Evolutionary conservation across 805 yeast species (phyloP).

Genomic region (Sungouiozyma ichnusensis): DNA sequence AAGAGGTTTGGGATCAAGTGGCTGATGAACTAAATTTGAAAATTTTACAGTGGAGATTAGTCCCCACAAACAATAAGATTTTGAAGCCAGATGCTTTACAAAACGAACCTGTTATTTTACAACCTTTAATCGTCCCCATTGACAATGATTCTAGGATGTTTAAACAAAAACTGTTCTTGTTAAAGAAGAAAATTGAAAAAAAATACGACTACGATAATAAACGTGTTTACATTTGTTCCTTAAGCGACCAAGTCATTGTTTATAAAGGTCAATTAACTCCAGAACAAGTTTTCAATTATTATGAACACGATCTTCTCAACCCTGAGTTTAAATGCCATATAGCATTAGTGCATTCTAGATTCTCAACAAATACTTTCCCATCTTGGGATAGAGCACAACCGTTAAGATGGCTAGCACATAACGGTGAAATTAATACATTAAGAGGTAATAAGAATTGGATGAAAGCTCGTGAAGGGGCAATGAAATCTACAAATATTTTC

Average conservation of each 20-base stretch:
- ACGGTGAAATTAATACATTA: constrained; percentile 95
- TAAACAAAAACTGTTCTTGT: constrained; percentile 16
- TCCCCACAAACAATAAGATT: constrained; percentile 89
- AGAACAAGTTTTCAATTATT: constrained; percentile 87
- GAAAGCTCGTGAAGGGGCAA: constrained; percentile 97
- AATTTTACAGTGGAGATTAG: constrained; percentile 90
- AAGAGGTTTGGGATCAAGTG: constrained; percentile 35
- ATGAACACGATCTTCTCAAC: constrained; percentile 73
- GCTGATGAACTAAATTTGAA: constrained; percentile 67
- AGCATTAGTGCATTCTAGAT: constrained; percentile 93
- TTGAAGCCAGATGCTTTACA: constrained; percentile 91
- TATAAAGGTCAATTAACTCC: constrained; percentile 98
- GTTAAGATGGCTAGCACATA: constrained; percentile 92
- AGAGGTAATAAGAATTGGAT: constrained; percentile 99
- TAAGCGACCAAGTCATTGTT: constrained; percentile 80
- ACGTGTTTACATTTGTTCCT: constrained; percentile 79
- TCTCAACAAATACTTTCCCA: constrained; percentile 96
- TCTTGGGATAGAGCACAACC: constrained; percentile 99
- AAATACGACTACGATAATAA: constrained; percentile 37
- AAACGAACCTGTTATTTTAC: constrained; percentile 79
- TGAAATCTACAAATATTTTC: constrained; percentile 79
- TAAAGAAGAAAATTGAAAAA: constrained; percentile 2
- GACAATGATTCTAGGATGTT: neutral
- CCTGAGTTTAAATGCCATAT: constrained; percentile 91
- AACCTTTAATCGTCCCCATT: constrained; percentile 78